Evolutionary conservation across 2,329 filamentous ascomycete genomes (phyloP).

Genomic region (Apiospora malaysiana): DNA sequence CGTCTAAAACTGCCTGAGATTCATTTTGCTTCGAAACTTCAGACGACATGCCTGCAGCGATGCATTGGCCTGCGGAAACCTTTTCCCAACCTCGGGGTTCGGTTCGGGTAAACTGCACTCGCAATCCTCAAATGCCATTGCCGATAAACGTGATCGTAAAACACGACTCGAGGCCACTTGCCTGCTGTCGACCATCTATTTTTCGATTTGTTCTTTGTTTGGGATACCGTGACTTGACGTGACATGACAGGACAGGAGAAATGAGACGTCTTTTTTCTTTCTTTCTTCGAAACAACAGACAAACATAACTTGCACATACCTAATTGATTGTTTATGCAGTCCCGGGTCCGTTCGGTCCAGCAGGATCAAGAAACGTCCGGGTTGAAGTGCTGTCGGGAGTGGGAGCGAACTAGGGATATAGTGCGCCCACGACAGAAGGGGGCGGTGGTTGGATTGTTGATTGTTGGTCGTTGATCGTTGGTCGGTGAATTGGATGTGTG

Average conservation of each 20-base stretch:
- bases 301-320: not conserved
- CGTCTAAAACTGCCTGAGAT: slow-evolving; percentile 21
- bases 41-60: slow-evolving; percentile 18
- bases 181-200: not conserved
- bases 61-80: slow-evolving; percentile 13
- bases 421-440: not conserved
- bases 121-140: slow-evolving; percentile 14
- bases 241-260: slow-evolving; percentile 4
- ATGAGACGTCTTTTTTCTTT: not conserved
- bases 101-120: slow-evolving; percentile 8
- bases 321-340: not conserved
- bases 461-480: not conserved
- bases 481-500: not conserved
- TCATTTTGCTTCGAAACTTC: slow-evolving; percentile 11
- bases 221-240: not conserved
- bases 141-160: slow-evolving; percentile 17
- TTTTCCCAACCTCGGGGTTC: slow-evolving; percentile 17
- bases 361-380: not conserved
- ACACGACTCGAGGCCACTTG: slow-evolving; percentile 15
- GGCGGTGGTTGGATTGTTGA: too few relatives aligned
- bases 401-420: not conserved
- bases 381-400: not conserved
- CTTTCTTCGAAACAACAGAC: not conserved
- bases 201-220: not conserved
- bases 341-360: slow-evolving; percentile 1